Base-by-base conservation (phyloP, 2,329 filamentous ascomycete genomes). In the Magnaporthales sp. region DNA sequence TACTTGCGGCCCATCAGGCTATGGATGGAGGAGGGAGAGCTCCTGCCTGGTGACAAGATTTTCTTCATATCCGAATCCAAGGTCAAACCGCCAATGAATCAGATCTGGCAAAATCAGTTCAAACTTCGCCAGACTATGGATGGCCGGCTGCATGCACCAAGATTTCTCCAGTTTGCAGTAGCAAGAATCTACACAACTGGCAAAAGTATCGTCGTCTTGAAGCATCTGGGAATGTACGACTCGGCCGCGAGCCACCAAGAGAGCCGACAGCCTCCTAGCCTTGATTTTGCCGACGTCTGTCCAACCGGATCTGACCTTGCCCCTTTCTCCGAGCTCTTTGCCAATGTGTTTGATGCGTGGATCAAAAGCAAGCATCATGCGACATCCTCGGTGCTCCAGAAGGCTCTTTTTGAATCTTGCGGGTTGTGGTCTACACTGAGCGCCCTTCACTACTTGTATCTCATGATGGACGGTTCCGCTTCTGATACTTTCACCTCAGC, bases 181-280 rank as follows among this genome's bases (percentile, higher is more conserved):
- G 79, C 81, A 27, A 90, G 88, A 69, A 92, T 97, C 51, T 94
- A 97, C 72, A 92, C 89, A 1, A 89, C 92, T 1, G 94, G 94
- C 0, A 97, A 97, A 77, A 96, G 90, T 71, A 89, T 95, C 66
- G 86, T 95, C 1, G 90, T 97, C 61, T 79, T 97, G n/a, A 89
- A 89, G 68, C 85, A 89, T 63, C 80, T 97, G 11, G 86, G 88
- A 56, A 81, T 83, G 66, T 81, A 84, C 68, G 75, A 80, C 63
- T 71, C 77, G 73, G 71, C 72, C 69, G 67, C 74, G 68, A 62
- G 76, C 70, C 65, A 72, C 66, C 73, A 74, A 66, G 67, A 76
- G 68, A 58, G 75, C 68, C 31, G 68, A 68, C 67, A 69, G 65
- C 83, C 82, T 69, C 82, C 78, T 38, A 77, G 71, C 15, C 75